These are phyloP conservation scores for Mariannaea sp. DNA, from an alignment of 2,329 filamentous ascomycete genomes.

Conservation along the genomic window DNA sequence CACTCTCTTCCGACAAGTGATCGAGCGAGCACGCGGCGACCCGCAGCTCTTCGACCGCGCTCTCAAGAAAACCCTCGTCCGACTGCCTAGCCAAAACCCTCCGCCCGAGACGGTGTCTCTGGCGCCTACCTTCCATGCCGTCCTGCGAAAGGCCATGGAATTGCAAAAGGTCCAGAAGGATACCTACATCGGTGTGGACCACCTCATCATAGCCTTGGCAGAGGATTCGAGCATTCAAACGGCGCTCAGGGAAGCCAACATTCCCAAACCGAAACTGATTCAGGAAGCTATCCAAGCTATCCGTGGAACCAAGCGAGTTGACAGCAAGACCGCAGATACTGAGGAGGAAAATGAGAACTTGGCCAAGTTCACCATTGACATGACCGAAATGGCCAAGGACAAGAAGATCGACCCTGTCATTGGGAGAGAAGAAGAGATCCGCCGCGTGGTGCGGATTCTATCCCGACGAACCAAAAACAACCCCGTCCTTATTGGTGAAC, in stretches of 20 bases:
- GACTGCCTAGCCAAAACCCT: conserved; percentile 91
- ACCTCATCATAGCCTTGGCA: conserved; percentile 82
- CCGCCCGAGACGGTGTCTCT: conserved; percentile 87
- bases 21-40: conserved; percentile 93
- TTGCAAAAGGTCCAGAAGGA: conserved; percentile 98
- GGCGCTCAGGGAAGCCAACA: conserved; percentile 81
- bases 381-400: conserved; percentile 94
- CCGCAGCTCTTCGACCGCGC: conserved; percentile 84
- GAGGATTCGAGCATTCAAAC: conserved; percentile 78
- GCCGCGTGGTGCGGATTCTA: conserved; percentile 87
- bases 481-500: conserved; percentile 95
- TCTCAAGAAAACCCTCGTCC: conserved; percentile 89
- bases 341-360: conserved; percentile 94
- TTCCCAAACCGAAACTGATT: conserved; percentile 88
- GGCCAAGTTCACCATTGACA: conserved; percentile 98
- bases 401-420: conserved; percentile 98
- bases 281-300: conserved; percentile 91
- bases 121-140: conserved; percentile 78
- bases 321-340: conserved; percentile 93
- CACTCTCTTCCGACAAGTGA: conserved; percentile 92
- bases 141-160: conserved; percentile 83
- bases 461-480: conserved; percentile 98
- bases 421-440: conserved; percentile 93
- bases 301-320: conserved; percentile 88
- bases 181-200: conserved; percentile 90